Evolutionary conservation across 257 asterid species (phyloP), one percentile per base, ranked within the genome.

Genomic region (Nicotiana sylvestris): DNA sequence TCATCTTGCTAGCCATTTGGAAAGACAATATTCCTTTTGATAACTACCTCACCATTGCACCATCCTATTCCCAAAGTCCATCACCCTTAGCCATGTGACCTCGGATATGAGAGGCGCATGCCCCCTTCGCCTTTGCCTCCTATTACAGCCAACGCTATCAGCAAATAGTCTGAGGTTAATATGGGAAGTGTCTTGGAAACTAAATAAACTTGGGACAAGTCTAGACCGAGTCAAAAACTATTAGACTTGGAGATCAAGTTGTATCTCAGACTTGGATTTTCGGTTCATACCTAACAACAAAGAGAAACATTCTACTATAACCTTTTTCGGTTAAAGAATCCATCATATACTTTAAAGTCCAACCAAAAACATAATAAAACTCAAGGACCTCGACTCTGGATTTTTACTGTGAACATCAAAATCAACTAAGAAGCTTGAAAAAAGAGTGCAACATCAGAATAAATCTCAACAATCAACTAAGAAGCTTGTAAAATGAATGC

Each of bases 361-460:
- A 39, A 60, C 79, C 62, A 49, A 49, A 74, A 49, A 46, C 58
- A 72, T 46, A 43, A 43, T 46, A 70, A 43, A 58, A 49, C 39
- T 27, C 64, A 0, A 25, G 62, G 62, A 49, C 27, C 80, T 49
- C 27, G 60, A 74, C 43, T 74, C 13, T 11, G 16, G 37, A 39
- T 27, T 51, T 74, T 46, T 7, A 35, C 9, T 35, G 27, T 72
- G 61, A 72, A 46, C 15, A 72, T 25, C 37, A 72, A 72, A 72
- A 72, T 43, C 80, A 74, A 74, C 80, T 49, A 74, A 27, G 64
- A 74, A 74, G 62, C 62, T 74, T 74, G 62, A 51, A 43, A 69
- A 72, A 72, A 5, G 56, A 72, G 46, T 72, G 37, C 60, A 25
- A 39, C 25, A 32, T 70, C 57, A 39, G 10, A 37, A 70, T 70